These are phyloP conservation scores for Eucalyptus brandiana DNA, from an alignment of 345 rosid genomes.

Conservation along the genomic window DNA sequence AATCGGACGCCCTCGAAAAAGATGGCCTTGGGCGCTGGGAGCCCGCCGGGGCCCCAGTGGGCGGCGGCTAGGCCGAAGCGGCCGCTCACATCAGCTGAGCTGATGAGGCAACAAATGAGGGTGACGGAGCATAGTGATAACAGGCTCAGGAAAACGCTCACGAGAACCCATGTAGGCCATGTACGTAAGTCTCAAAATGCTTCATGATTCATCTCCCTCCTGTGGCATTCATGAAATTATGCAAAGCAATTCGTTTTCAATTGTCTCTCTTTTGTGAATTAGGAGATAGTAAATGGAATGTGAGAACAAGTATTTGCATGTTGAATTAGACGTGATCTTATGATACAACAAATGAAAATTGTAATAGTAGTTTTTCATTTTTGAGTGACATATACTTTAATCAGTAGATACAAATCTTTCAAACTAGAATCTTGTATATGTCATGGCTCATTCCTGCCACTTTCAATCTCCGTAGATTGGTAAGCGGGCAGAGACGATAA, in stretches of 20 bases:
- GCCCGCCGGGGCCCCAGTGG: constrained; percentile 15
- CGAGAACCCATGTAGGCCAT: constrained; percentile 90
- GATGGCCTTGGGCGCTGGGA: constrained; percentile 10
- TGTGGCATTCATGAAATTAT: background rate
- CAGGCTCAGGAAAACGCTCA: constrained; percentile 72
- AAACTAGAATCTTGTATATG: background rate
- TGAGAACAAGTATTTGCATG: no score
- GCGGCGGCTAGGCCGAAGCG: constrained; percentile 35
- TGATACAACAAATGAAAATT: background rate
- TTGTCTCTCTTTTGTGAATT: background rate
- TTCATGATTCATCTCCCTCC: background rate
- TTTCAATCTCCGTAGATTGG: constrained; percentile 12
- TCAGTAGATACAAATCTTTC: background rate
- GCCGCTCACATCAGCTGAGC: constrained; percentile 84
- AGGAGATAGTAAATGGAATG: background rate
- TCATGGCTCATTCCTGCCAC: background rate
- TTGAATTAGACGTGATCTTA: background rate
- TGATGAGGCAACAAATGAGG: constrained; percentile 89
- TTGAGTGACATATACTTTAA: background rate
- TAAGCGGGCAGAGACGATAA: constrained; percentile 72
- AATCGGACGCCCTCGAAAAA: constrained; percentile 64
- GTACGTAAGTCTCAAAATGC: constrained; percentile 11
- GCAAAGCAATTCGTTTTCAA: background rate
- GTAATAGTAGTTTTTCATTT: background rate
- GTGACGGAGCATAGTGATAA: constrained; percentile 87